Evolutionary conservation across 768 basidiomycete species (phyloP).

Genomic region (Cystobasidium tubakii): DNA sequence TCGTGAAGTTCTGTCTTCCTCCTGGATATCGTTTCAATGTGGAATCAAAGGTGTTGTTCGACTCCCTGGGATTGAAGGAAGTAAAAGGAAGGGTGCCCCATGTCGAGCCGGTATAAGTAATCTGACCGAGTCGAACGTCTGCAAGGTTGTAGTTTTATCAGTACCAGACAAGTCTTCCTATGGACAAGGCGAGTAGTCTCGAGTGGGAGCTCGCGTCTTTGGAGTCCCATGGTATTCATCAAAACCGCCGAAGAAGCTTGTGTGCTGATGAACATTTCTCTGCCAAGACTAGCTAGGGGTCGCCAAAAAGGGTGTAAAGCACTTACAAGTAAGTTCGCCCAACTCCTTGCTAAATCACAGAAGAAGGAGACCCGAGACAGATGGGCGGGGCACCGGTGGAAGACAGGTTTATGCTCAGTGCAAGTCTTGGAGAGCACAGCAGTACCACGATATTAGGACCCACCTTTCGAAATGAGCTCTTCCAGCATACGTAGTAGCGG

Average conservation of each 20-base stretch:
- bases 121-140: background rate
- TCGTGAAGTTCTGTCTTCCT: background rate
- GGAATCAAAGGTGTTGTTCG: conserved; percentile 8
- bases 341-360: background rate
- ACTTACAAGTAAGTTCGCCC: background rate
- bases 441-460: no score
- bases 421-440: no score
- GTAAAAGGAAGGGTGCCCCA: conserved; percentile 15
- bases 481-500: background rate
- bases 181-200: no score
- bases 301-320: no score
- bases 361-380: background rate
- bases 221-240: no score
- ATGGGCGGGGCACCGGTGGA: no score
- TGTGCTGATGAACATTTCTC: no score
- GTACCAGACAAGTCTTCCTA: no score
- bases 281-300: no score
- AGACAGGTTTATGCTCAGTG: no score
- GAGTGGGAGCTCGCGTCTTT: no score
- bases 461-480: conserved; percentile 6
- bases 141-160: background rate
- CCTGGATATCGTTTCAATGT: background rate
- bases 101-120: background rate
- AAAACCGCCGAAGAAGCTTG: no score
- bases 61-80: background rate